Evolutionary conservation across 768 basidiomycete genomes (phyloP).

Genomic region (Tulasnella sp.): DNA sequence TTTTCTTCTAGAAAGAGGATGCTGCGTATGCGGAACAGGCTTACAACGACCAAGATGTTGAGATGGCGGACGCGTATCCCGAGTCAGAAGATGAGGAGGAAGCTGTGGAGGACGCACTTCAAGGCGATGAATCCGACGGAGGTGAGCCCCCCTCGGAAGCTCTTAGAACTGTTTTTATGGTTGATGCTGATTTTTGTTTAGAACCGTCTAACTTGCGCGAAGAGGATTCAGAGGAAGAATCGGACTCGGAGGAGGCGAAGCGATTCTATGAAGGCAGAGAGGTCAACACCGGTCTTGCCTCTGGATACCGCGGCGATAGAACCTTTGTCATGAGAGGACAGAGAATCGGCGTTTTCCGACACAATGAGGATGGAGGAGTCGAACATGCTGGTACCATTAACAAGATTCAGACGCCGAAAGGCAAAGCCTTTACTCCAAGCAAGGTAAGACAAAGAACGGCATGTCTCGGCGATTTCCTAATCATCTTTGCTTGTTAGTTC

Average conservation of each 20-base stretch:
- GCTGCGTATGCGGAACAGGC: conserved; percentile 79
- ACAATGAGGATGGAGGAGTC: conserved; percentile 63
- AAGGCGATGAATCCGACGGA: conserved; percentile 50
- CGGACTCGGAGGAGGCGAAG: conserved; percentile 48
- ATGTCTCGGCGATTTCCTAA: conserved; percentile 38
- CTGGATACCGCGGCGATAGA: conserved; percentile 94
- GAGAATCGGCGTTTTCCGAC: conserved; percentile 89
- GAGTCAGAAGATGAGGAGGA: conserved; percentile 72
- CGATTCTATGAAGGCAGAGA: conserved; percentile 60
- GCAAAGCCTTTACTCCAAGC: conserved; percentile 80
- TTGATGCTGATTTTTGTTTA: background rate
- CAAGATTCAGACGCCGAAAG: conserved; percentile 76
- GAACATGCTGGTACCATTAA: conserved; percentile 88
- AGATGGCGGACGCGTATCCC: conserved; percentile 78
- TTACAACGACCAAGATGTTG: conserved; percentile 71
- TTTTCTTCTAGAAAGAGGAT: conserved; percentile 67
- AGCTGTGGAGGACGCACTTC: conserved; percentile 69
- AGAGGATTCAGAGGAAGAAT: conserved; percentile 45
- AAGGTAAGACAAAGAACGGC: conserved; percentile 55
- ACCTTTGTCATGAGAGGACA: conserved; percentile 92
- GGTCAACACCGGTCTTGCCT: conserved; percentile 84
- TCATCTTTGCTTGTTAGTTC: conserved; percentile 56
- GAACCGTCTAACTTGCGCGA: conserved; percentile 13
- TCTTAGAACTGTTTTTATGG: background rate
- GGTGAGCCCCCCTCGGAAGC: background rate